These are phyloP conservation scores for Tuber magnatum DNA, from an alignment of 495 filamentous ascomycete species.

Conservation along the genomic window DNA sequence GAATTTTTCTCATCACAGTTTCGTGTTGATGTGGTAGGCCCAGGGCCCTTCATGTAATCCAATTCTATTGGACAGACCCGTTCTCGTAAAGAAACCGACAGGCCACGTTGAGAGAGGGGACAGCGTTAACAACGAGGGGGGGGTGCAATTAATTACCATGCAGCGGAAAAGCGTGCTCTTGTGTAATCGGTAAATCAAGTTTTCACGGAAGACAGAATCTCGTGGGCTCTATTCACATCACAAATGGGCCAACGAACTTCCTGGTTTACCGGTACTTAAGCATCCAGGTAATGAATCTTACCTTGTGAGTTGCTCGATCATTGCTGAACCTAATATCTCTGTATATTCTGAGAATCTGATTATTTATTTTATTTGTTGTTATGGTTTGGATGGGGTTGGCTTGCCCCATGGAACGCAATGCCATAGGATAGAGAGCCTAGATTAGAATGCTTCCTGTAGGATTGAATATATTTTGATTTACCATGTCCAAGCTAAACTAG, in stretches of 20 bases:
- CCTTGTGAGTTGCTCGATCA: slow-evolving; percentile 39
- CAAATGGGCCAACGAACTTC: not conserved
- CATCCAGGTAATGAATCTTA: slow-evolving; percentile 11
- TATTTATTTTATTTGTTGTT: too few relatives aligned
- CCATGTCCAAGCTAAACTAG: not conserved
- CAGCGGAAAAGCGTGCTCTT: slow-evolving; percentile 37
- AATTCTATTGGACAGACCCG: not conserved
- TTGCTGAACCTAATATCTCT: slow-evolving; percentile 39
- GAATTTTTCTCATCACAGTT: not conserved
- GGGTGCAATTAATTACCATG: slow-evolving; percentile 28
- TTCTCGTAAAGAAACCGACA: slow-evolving; percentile 2
- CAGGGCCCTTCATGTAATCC: not conserved
- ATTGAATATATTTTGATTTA: too few relatives aligned
- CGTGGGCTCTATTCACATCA: not conserved
- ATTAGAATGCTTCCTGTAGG: too few relatives aligned
- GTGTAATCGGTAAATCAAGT: slow-evolving; percentile 22
- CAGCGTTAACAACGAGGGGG: slow-evolving; percentile 3
- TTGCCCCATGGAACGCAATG: too few relatives aligned
- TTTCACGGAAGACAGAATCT: not conserved
- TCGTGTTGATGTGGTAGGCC: not conserved
- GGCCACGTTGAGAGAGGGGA: slow-evolving; percentile 6
- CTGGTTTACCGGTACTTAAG: slow-evolving; percentile 1
- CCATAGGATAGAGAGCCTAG: too few relatives aligned
- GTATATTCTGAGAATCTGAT: slow-evolving; percentile 29
- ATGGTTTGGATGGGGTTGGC: too few relatives aligned